Conservation (phyloP, 208 protist species). For the Trypanosoma platydactyli region DNA sequence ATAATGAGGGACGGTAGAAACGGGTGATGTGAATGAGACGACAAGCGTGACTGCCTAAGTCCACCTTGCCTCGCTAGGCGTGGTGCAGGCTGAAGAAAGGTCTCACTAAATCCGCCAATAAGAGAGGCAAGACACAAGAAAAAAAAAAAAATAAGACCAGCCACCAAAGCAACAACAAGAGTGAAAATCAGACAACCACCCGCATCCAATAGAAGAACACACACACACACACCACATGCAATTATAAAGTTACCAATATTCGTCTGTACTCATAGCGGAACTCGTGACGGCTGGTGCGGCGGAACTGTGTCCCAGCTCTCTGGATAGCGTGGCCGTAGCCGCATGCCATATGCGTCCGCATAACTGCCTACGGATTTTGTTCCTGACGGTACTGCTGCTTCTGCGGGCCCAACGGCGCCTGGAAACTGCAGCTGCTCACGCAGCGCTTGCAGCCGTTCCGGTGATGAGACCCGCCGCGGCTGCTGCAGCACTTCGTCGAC, state of each 20-base stretch:
- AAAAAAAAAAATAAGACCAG: constrained; percentile 18
- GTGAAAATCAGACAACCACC: too few species aligned
- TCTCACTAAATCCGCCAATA: not conserved
- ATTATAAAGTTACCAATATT: too few species aligned
- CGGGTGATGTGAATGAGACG: too few species aligned
- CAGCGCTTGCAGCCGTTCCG: constrained; percentile 54
- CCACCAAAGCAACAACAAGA: not conserved
- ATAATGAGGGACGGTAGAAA: too few species aligned
- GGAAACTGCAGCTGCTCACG: constrained; percentile 62
- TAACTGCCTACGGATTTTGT: constrained; percentile 32
- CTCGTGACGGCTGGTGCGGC: constrained; percentile 76
- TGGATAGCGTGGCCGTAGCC: constrained; percentile 80
- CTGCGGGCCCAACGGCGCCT: constrained; percentile 13
- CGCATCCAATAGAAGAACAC: not conserved
- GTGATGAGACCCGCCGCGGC: constrained; percentile 43
- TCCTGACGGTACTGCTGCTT: not conserved
- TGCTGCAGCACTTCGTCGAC: constrained; percentile 37
- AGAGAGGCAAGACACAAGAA: constrained; percentile 18
- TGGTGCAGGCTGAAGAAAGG: too few species aligned
- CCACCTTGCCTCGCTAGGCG: too few species aligned
- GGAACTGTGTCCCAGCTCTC: constrained; percentile 86
- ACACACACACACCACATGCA: too few species aligned
- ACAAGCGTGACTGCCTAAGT: too few species aligned
- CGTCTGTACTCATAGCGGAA: constrained; percentile 12
- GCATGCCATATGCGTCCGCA: constrained; percentile 62